These are phyloP conservation scores for Schizochytrium sp. DNA, from an alignment of 108 stramenopile species.

Conservation along the genomic window DNA sequence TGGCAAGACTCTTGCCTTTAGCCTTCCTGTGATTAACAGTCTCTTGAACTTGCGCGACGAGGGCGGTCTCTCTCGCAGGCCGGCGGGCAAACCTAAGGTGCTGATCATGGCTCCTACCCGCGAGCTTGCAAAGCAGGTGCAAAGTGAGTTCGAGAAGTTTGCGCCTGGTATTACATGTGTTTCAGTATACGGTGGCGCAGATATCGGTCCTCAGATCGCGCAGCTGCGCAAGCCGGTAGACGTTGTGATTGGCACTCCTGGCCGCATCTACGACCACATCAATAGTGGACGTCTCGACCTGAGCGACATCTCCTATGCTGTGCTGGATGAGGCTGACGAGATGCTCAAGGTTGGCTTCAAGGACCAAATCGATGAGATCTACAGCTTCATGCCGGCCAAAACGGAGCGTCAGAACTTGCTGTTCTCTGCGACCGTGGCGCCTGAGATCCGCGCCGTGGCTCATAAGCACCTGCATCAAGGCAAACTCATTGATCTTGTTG, in stretches of 20 bases:
- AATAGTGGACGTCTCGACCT: constrained; percentile 90
- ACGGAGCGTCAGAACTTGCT: constrained; percentile 85
- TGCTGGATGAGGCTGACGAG: constrained; percentile 99
- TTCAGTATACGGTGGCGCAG: constrained; percentile 96
- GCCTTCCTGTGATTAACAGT: constrained; percentile 35
- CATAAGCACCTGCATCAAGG: constrained; percentile 86
- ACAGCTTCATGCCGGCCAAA: constrained; percentile 82
- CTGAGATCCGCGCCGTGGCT: constrained; percentile 92
- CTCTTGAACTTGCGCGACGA: not conserved
- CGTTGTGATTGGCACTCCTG: constrained; percentile 96
- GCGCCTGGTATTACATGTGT: constrained; percentile 80
- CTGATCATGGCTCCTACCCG: constrained; percentile 97
- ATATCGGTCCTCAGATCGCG: constrained; percentile 88
- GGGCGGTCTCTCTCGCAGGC: not conserved
- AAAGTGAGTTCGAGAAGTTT: constrained; percentile 80
- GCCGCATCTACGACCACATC: constrained; percentile 95
- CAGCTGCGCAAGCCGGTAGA: constrained; percentile 88
- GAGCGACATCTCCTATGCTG: constrained; percentile 81
- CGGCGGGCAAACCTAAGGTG: constrained; percentile 3
- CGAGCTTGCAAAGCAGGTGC: constrained; percentile 97
- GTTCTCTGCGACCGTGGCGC: constrained; percentile 97
- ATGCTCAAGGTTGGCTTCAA: constrained; percentile 99
- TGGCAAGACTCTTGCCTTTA: constrained; percentile 65
- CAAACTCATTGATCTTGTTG: constrained; percentile 90
- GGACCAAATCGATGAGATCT: constrained; percentile 95